Evolutionary conservation across 495 filamentous ascomycete genomes (phyloP), one percentile per base, ranked within the genome.

Genomic region (Penicillium robsamsonii): DNA sequence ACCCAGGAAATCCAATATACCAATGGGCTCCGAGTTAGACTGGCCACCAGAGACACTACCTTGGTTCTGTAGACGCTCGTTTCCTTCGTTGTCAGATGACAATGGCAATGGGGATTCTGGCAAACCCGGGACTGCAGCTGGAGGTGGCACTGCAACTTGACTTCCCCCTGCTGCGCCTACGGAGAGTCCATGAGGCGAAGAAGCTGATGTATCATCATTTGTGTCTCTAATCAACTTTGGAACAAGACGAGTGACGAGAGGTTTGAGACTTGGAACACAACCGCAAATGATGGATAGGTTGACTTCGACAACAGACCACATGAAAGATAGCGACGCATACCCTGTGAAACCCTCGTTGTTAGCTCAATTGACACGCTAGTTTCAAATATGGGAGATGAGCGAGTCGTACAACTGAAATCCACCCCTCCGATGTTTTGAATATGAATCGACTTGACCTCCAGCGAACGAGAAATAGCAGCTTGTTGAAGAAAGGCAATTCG

Each of bases 241-340:
- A 22, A 93, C 68, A 46, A 94, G 81, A 10, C 83, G 82, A 42
- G 89, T 82, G 53, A 91, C 84, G 17, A 97, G 77, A 13, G 92
- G 92, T 64, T 96, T 97, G 58, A 96, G 74, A 18, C 88, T 92
- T 13, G 92, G 92, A 27, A 96, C 86, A 62, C 91, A 96, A 46
- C 85, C 92, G 56, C 89, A 94, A 41, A 92, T 87, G 53, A 96
- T 89, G 8, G 91, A 91, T 8, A 91, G 78, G 62, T 96, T 92
- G 69, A 96, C 90, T 69, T 96, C 92, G 56, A 97, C 82, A 9
- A 86, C 89, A 17, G 88, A 92, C 92, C 91, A 97, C 87, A 96
- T 91, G 66, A 95, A 89, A 0, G 90, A 88, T 2, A 90, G 69
- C 4, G 91, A 89, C 4, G 87, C 91, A 69, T 91, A 89, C 87